Base-by-base conservation (phyloP, 176 grass and related monocot species). In the Guadua angustifolia region DNA sequence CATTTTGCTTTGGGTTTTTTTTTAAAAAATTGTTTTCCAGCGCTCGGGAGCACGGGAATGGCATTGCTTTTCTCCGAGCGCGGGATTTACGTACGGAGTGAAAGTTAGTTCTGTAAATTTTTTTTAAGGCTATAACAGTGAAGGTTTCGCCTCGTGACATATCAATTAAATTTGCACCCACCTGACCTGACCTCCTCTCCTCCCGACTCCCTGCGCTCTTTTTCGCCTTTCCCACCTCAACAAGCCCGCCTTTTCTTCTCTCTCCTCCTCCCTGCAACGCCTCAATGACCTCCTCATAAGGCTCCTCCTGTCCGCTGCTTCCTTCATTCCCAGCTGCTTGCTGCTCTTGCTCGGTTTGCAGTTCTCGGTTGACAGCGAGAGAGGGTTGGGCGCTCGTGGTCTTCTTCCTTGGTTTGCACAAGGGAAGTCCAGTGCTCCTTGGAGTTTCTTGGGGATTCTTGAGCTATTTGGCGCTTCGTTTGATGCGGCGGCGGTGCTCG, bases 151-250 rank as follows among this genome's bases (percentile, higher is more conserved):
- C 29, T 79, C 87, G 76, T 77, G 87, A 85, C 83, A 46, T 60
- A 0, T 66, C 35, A 15, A 85, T 76, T 81, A 64, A 89, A 71
- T 77, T 86, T 55, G 71, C 78, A 82, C 55, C 82, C 33, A 79
- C 76, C 77, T 52, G 39, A 12, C 29, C 35, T 39, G n/a, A 17
- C 7, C 17, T 18, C 39, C 14, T 38, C 47, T 1, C 35, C 35
- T 36, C 35, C 35, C 35, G 35, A 2, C 35, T 36, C 35, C 4
- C 61, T 36, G 5, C 11, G 0, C 57, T 47, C 71, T 38, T 40
- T 26, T 40, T 42, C 69, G 0, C 35, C 35, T 2, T 17, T 16
- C 19, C 67, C 44, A 16, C 44, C 79, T 52, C 74, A n/a, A 19
- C 68, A n/a, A 25, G 70, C 52, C 33, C 74, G 75, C 83, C 70